These are phyloP conservation scores for Aspergillus persii DNA, from an alignment of 2,329 filamentous ascomycete genomes.

Conservation along the genomic window DNA sequence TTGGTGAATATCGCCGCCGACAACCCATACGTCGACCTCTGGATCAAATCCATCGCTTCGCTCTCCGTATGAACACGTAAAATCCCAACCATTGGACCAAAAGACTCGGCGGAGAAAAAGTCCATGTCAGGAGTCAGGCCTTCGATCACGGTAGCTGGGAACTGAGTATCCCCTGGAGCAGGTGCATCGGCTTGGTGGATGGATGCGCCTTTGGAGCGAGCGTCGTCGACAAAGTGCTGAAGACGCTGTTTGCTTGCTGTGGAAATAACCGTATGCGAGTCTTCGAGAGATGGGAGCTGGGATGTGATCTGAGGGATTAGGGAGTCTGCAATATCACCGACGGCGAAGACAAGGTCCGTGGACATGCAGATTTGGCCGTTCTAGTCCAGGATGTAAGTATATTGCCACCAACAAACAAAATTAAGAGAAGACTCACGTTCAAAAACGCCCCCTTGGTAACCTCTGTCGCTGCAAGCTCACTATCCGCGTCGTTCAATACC, in stretches of 20 bases:
- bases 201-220: conserved; percentile 52
- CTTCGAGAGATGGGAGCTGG: not conserved
- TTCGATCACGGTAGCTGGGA: conserved; percentile 6
- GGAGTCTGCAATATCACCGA: conserved; percentile 25
- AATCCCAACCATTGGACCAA: conserved; percentile 26
- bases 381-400: conserved; percentile 14
- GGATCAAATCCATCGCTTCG: conserved; percentile 21
- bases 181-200: conserved; percentile 23
- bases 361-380: conserved; percentile 76
- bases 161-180: not conserved
- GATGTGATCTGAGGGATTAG: not conserved
- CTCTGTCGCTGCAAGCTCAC: conserved; percentile 37
- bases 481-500: conserved; percentile 45
- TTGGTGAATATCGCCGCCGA: conserved; percentile 27
- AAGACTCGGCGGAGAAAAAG: conserved; percentile 28
- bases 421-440: conserved; percentile 20
- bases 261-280: conserved; percentile 1
- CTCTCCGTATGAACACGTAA: conserved; percentile 23
- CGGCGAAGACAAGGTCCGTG: conserved; percentile 65
- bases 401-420: not conserved
- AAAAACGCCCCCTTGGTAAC: conserved; percentile 29
- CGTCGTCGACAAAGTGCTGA: conserved; percentile 39
- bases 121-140: conserved; percentile 10
- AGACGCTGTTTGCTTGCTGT: conserved; percentile 13
- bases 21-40: conserved; percentile 26